Evolutionary conservation across 2,329 filamentous ascomycete species (phyloP).

Genomic region (Ceratocystis albifundus): DNA sequence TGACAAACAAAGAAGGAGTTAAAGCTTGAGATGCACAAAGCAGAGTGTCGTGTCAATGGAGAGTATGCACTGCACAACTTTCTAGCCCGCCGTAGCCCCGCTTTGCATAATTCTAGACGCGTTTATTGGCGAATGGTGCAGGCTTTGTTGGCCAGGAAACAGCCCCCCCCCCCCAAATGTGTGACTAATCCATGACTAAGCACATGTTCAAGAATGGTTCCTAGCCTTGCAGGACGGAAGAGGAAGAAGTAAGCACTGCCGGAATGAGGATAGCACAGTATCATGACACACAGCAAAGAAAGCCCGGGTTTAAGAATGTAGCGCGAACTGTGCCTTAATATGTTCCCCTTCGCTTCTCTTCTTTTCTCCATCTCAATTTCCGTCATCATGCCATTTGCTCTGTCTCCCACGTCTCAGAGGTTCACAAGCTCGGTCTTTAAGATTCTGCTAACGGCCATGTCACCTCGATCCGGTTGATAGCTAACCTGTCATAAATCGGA

Average conservation of each 20-base stretch:
- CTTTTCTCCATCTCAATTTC: no score
- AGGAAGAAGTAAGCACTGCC: no score
- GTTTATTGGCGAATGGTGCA: conserved; percentile 2
- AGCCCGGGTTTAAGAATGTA: no score
- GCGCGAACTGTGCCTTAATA: no score
- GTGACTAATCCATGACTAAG: neutral
- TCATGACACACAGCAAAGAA: no score
- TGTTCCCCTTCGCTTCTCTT: no score
- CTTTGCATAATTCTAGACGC: conserved; percentile 9
- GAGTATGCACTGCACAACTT: neutral
- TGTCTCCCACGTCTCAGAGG: no score
- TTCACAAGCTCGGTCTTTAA: no score
- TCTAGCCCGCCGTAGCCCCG: neutral
- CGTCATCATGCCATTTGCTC: no score
- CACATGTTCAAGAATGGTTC: neutral
- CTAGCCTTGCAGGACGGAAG: no score
- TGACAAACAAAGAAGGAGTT: conserved; percentile 2
- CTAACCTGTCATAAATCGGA: neutral
- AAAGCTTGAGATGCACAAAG: neutral
- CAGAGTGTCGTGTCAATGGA: neutral
- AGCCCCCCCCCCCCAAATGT: no score
- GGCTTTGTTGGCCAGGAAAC: conserved; percentile 10
- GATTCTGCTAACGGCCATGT: neutral
- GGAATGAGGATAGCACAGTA: no score
- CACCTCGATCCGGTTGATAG: neutral